phyloP scores from a whole-genome alignment of 257 asterid genomes.

The Forsythia suspensa region DNA sequence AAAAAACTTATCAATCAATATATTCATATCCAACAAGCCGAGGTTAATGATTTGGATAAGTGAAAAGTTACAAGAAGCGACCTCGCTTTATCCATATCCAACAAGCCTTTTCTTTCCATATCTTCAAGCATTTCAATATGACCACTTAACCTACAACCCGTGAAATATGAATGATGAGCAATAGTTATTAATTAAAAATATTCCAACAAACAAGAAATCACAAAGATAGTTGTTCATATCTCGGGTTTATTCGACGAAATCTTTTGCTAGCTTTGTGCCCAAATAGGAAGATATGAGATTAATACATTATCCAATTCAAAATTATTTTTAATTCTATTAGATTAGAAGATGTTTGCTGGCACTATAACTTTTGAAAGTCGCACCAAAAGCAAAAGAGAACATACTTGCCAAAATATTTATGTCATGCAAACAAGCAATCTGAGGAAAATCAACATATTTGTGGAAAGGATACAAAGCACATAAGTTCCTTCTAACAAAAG shows the following conservation, averaged over 20 bases:
- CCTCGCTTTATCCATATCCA: slow-evolving; percentile 81
- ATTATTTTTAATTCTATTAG: neutral
- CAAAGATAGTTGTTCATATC: neutral
- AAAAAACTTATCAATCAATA: no score
- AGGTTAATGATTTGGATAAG: slow-evolving; percentile 11
- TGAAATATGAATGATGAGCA: neutral
- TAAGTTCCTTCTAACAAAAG: neutral
- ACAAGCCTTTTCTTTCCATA: slow-evolving; percentile 64
- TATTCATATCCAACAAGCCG: no score
- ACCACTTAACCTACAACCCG: slow-evolving; percentile 60
- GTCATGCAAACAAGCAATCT: slow-evolving; percentile 13
- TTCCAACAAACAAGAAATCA: neutral
- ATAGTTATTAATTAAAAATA: neutral
- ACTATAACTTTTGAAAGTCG: neutral
- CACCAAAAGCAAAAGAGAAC: neutral
- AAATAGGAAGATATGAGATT: no score
- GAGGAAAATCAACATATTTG: slow-evolving; percentile 1
- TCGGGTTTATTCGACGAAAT: no score
- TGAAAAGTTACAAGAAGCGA: slow-evolving; percentile 23
- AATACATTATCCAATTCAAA: neutral
- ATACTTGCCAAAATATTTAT: neutral
- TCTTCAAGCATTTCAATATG: slow-evolving; percentile 83
- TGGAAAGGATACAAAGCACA: slow-evolving; percentile 7
- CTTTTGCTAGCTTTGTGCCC: no score
- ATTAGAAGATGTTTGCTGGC: neutral